These are phyloP conservation scores for Blastomyces gilchristii DNA, from an alignment of 2,329 filamentous ascomycete species.

Conservation along the genomic window DNA sequence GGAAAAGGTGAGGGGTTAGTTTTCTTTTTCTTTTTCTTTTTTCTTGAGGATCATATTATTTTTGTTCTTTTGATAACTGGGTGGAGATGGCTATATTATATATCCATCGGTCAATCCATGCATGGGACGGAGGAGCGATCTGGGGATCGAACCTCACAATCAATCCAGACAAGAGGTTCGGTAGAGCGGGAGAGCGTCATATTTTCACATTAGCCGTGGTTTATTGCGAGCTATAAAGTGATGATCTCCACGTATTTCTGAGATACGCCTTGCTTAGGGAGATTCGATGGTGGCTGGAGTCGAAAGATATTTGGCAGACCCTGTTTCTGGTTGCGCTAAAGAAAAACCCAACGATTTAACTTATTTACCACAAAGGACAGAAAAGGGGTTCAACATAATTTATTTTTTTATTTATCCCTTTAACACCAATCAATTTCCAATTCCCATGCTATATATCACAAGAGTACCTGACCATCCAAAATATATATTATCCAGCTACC, in stretches of 20 bases:
- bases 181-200: conserved; percentile 43
- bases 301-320: background rate
- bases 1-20: conserved; percentile 3
- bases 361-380: too few relatives aligned
- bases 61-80: background rate
- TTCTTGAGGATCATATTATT: background rate
- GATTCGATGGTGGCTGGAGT: background rate
- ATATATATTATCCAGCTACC: background rate
- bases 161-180: conserved; percentile 75
- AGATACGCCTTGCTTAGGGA: background rate
- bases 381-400: background rate
- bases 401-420: background rate
- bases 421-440: background rate
- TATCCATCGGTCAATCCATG: background rate
- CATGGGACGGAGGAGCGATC: background rate
- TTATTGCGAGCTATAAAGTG: background rate
- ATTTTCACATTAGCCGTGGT: conserved; percentile 4
- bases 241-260: background rate
- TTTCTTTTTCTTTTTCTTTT: background rate
- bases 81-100: background rate
- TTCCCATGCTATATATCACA: background rate
- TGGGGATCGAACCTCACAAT: conserved; percentile 50
- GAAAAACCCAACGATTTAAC: too few relatives aligned
- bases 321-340: background rate
- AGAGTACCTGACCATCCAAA: background rate